Percentiles rank a stretch among this genome's conserved stretches.
These are phyloP conservation scores for Peronospora belbahrii DNA, from an alignment of 352 stramenopile genomes.

Conservation along the genomic window DNA sequence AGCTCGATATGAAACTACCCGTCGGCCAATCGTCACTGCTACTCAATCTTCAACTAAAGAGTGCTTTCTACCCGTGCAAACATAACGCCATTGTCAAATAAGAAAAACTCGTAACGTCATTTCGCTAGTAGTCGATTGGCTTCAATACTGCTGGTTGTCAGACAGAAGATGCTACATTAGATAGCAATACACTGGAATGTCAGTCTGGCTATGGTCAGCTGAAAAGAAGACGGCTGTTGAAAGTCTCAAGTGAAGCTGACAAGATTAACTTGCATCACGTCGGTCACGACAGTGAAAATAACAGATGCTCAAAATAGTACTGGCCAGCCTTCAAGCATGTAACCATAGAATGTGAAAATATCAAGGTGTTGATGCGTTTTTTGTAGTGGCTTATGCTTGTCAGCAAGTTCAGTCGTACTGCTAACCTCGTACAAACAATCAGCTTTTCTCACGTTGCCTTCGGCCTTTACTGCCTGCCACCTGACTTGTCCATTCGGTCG, in stretches of 20 bases:
- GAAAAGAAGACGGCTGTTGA: constrained; percentile 1
- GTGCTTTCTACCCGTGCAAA: too few relatives aligned
- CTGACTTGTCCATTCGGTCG: constrained; percentile 4
- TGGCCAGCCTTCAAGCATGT: constrained; percentile 13
- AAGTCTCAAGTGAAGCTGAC: constrained; percentile 2
- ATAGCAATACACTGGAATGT: too few relatives aligned
- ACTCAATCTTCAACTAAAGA: too few relatives aligned
- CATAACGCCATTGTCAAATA: too few relatives aligned
- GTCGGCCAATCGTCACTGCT: too few relatives aligned
- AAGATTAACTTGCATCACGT: constrained; percentile 1
- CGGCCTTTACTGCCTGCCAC: not conserved
- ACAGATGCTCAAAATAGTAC: constrained; percentile 9
- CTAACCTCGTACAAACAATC: not conserved
- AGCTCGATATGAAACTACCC: too few relatives aligned
- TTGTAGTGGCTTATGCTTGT: constrained; percentile 14
- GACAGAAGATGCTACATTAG: too few relatives aligned
- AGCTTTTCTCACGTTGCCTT: constrained; percentile 2
- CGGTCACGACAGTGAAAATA: constrained; percentile 11
- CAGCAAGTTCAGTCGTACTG: constrained; percentile 1
- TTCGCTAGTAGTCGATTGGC: not conserved
- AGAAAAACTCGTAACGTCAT: not conserved
- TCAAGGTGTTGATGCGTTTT: constrained; percentile 13
- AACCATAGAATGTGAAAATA: constrained; percentile 9
- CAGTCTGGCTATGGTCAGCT: too few relatives aligned
- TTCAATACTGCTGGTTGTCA: too few relatives aligned